Percentiles rank a stretch among this genome's conserved stretches.
These are phyloP conservation scores for Mucor mucedo DNA, from an alignment of 371 early-diverging fungal species.

Conservation along the genomic window DNA sequence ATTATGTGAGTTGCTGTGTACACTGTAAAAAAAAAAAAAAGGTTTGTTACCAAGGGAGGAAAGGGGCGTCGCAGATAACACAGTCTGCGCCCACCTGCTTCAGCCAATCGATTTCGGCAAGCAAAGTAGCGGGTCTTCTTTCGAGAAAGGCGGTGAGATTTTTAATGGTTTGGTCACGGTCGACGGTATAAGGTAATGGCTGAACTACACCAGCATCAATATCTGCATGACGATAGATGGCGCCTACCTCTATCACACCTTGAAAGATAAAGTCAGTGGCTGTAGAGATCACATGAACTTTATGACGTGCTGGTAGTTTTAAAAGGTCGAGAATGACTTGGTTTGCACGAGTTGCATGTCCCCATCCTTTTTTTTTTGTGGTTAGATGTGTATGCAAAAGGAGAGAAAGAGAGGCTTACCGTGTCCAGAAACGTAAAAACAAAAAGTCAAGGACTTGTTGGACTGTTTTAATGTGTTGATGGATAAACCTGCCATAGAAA, in stretches of 20 bases:
- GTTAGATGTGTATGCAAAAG: neutral
- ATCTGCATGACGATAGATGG: slow-evolving; percentile 63
- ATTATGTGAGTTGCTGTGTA: neutral
- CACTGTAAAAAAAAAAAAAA: too few relatives aligned
- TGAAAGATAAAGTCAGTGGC: slow-evolving; percentile 70
- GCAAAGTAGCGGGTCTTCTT: slow-evolving; percentile 52
- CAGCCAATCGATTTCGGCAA: slow-evolving; percentile 58
- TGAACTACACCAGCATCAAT: slow-evolving; percentile 77
- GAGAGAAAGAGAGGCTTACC: slow-evolving; percentile 38
- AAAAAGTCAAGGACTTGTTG: slow-evolving; percentile 52
- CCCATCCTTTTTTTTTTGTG: slow-evolving; percentile 57
- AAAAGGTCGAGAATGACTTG: slow-evolving; percentile 67
- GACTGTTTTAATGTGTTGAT: slow-evolving; percentile 21
- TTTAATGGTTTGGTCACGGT: slow-evolving; percentile 60
- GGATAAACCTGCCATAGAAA: slow-evolving; percentile 35
- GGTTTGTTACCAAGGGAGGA: slow-evolving; percentile 66
- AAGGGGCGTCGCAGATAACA: slow-evolving; percentile 74
- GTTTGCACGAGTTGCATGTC: slow-evolving; percentile 72
- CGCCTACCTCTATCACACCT: slow-evolving; percentile 61
- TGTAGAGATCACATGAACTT: slow-evolving; percentile 68
- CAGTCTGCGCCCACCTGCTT: slow-evolving; percentile 62
- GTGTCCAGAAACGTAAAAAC: slow-evolving; percentile 75
- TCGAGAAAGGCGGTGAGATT: slow-evolving; percentile 54
- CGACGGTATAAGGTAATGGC: slow-evolving; percentile 74
- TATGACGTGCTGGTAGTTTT: slow-evolving; percentile 57